Conservation (phyloP, 148 eudicot species). For the Rhododendron williamsianum region DNA sequence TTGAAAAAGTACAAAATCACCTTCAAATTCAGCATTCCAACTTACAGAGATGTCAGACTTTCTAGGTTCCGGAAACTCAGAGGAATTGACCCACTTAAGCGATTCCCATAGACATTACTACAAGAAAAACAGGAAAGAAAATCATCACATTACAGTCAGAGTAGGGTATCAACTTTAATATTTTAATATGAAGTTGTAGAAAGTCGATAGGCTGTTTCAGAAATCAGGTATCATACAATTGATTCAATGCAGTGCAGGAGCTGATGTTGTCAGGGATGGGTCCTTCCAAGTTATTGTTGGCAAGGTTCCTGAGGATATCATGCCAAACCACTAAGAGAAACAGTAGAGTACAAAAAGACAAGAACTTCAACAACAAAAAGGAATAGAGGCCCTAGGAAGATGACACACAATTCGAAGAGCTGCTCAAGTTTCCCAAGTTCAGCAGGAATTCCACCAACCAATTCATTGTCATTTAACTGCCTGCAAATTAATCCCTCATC, state of each 20-base stretch:
- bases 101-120: constrained; percentile 64
- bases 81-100: constrained; percentile 58
- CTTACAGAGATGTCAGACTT: constrained; percentile 72
- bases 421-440: constrained; percentile 71
- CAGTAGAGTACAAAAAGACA: neutral
- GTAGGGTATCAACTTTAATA: neutral
- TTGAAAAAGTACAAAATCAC: neutral
- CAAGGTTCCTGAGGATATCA: constrained; percentile 41
- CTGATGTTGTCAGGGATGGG: constrained; percentile 63
- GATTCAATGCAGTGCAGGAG: constrained; percentile 62
- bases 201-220: neutral
- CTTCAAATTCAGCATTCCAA: neutral
- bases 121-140: neutral
- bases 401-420: constrained; percentile 61
- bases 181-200: neutral
- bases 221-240: constrained; percentile 37
- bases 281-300: constrained; percentile 61
- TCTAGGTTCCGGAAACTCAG: constrained; percentile 46
- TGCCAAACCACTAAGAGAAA: neutral
- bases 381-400: neutral
- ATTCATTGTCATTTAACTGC: constrained; percentile 61
- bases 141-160: neutral
- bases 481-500: constrained; percentile 26
- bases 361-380: neutral
- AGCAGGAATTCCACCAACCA: constrained; percentile 51